These are phyloP conservation scores for Vitellaria paradoxa DNA, from an alignment of 179 eudicot genomes.

Conservation along the genomic window DNA sequence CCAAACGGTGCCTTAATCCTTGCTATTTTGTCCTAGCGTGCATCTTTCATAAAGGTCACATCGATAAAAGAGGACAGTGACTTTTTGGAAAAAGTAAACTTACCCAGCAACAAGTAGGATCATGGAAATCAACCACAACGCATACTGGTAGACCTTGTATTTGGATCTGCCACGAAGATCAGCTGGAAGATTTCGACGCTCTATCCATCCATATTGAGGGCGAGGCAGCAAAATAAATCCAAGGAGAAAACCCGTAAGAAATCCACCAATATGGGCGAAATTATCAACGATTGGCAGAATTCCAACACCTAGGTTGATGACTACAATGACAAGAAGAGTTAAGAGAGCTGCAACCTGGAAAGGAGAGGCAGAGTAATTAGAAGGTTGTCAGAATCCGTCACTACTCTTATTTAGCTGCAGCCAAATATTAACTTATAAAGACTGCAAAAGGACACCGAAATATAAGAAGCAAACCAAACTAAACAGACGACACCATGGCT, in stretches of 20 bases:
- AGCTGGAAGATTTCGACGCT: slow-evolving; percentile 62
- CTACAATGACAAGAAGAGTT: slow-evolving; percentile 58
- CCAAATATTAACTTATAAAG: not conserved
- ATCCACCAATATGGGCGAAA: slow-evolving; percentile 86
- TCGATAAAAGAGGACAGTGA: not conserved
- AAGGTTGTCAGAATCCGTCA: not conserved
- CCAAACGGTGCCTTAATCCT: no score
- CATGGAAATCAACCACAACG: slow-evolving; percentile 48
- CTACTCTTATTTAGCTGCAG: not conserved
- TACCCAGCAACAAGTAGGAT: slow-evolving; percentile 58
- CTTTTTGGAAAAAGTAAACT: slow-evolving; percentile 13
- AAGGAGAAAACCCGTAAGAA: slow-evolving; percentile 67
- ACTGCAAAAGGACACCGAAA: not conserved
- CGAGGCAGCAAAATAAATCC: slow-evolving; percentile 72
- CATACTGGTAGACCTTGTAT: slow-evolving; percentile 64
- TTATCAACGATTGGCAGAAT: slow-evolving; percentile 78
- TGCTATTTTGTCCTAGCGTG: no score
- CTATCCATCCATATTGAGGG: slow-evolving; percentile 75
- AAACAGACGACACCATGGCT: no score
- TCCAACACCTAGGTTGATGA: slow-evolving; percentile 68
- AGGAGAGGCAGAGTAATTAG: not conserved
- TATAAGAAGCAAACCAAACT: not conserved
- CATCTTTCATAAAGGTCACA: no score
- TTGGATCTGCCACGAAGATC: slow-evolving; percentile 61
- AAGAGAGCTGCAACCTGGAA: slow-evolving; percentile 68